Evolutionary conservation across 768 basidiomycete genomes (phyloP), one percentile per base, ranked within the genome.

Genomic region (Sporobolomyces pararoseus): DNA sequence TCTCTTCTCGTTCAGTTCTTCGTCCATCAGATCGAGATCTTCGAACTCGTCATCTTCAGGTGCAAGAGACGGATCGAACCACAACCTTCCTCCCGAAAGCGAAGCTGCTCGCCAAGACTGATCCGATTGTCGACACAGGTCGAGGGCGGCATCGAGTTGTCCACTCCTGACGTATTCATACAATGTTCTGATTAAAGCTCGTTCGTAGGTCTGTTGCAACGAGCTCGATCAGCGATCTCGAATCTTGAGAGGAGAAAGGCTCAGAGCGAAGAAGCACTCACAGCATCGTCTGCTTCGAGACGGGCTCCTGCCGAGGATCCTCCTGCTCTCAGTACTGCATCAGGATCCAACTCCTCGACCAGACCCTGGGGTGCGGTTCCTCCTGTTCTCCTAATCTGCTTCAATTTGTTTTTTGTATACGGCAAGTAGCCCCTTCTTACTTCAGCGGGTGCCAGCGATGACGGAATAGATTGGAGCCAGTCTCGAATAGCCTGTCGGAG

Each of bases 91-190:
- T 2, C 95, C 95, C 9, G 89, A 86, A 50, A 98, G 85, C 64
- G 87, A 89, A 2, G 93, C 91, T 3, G 91, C 91, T 29, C 92
- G 84, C 95, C 94, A 97, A 0, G 91, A 89, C 72, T 94, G 90
- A 71, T 91, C 87, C 0, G 89, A 88, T 75, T 85, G 86, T 72
- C 87, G 82, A 77, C 91, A 93, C 23, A 91, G 80, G 39, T 90
- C 88, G 6, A 93, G 82, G 0, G 93, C 95, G 16, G 90, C 88
- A 16, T 89, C 89, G 34, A 95, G 79, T 67, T 87, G 82, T n/a
- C 94, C 94, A 7, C 89, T 87, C 47, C 94, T 86, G 4, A 97
- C 83, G 71, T 88, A 88, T 31, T 87, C 85, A 79, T 89, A 95
- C 27, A 98, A 78, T 0, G 88, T 86, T 73, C 91, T 87, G 0